Evolutionary conservation across 805 yeast genomes (phyloP).

Genomic region (Kodamaea kakaduensis): DNA sequence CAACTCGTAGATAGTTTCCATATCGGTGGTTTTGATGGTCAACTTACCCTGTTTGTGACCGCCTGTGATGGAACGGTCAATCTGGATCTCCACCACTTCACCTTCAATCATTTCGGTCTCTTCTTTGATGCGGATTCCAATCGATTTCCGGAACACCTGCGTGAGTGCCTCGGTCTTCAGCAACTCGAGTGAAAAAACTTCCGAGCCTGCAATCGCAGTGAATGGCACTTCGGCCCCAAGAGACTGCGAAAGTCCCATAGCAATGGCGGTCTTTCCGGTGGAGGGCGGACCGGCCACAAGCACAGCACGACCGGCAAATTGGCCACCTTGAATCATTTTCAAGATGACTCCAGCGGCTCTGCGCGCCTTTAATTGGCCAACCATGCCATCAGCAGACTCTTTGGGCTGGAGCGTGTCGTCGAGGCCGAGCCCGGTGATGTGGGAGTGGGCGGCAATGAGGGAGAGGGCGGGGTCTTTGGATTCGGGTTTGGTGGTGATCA

Average conservation of each 20-base stretch:
- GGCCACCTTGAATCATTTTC: constrained; percentile 89
- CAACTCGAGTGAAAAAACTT: constrained; percentile 85
- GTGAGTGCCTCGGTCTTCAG: constrained; percentile 95
- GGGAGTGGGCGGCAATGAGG: constrained; percentile 95
- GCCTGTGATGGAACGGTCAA: constrained; percentile 89
- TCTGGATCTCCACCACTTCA: constrained; percentile 95
- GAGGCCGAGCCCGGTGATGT: constrained; percentile 93
- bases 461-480: constrained; percentile 48
- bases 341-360: constrained; percentile 93
- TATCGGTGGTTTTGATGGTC: constrained; percentile 94
- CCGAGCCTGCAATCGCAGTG: constrained; percentile 92
- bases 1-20: constrained; percentile 96
- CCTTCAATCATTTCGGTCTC: constrained; percentile 98
- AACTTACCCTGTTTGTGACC: constrained; percentile 98
- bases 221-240: constrained; percentile 83
- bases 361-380: constrained; percentile 93
- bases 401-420: constrained; percentile 87
- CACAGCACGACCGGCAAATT: constrained; percentile 95
- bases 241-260: constrained; percentile 83
- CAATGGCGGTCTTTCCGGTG: constrained; percentile 97
- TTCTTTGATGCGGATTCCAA: constrained; percentile 92
- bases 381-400: constrained; percentile 85
- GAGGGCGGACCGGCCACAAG: constrained; percentile 97
- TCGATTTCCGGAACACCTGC: constrained; percentile 93
- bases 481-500: constrained; percentile 32